Conservation (phyloP, 2,329 filamentous ascomycete species). For the Ascosphaera apis region DNA sequence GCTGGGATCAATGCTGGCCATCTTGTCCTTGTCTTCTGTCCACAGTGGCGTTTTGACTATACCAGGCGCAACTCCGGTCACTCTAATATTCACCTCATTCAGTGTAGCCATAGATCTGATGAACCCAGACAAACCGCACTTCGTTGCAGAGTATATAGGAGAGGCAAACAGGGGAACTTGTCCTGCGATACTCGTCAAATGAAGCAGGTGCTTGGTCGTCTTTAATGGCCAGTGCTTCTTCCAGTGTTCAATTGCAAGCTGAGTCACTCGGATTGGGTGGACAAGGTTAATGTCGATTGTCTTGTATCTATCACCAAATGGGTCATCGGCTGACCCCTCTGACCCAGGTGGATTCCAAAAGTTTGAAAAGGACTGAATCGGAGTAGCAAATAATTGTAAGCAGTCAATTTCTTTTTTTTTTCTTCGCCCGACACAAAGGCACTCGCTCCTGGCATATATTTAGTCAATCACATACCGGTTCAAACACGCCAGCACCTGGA, state of each 20-base stretch:
- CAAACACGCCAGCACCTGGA: slow-evolving; percentile 23
- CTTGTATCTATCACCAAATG: slow-evolving; percentile 19
- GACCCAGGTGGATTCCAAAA: slow-evolving; percentile 28
- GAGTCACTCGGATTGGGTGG: slow-evolving; percentile 28
- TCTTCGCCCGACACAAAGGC: background rate
- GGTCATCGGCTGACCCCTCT: slow-evolving; percentile 19
- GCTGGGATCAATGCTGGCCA: slow-evolving; percentile 25
- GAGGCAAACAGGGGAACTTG: slow-evolving; percentile 17
- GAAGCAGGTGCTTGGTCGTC: slow-evolving; percentile 21
- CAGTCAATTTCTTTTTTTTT: too few relatives aligned
- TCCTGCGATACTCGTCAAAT: slow-evolving; percentile 26
- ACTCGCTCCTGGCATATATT: background rate
- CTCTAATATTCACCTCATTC: slow-evolving; percentile 26
- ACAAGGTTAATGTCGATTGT: slow-evolving; percentile 28
- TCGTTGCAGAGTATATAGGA: slow-evolving; percentile 26
- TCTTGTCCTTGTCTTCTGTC: slow-evolving; percentile 38
- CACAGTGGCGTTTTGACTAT: slow-evolving; percentile 38
- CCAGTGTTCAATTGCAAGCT: slow-evolving; percentile 27
- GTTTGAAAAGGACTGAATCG: slow-evolving; percentile 24
- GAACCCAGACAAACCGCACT: slow-evolving; percentile 26
- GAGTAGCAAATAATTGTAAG: slow-evolving; percentile 3
- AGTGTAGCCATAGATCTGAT: slow-evolving; percentile 27
- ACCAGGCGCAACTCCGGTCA: slow-evolving; percentile 37
- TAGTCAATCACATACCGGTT: slow-evolving; percentile 14
- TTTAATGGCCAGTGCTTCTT: slow-evolving; percentile 14